Evolutionary conservation across 805 yeast genomes (phyloP), one percentile per base, ranked within the genome.

Genomic region (Myxozyma udenii): DNA sequence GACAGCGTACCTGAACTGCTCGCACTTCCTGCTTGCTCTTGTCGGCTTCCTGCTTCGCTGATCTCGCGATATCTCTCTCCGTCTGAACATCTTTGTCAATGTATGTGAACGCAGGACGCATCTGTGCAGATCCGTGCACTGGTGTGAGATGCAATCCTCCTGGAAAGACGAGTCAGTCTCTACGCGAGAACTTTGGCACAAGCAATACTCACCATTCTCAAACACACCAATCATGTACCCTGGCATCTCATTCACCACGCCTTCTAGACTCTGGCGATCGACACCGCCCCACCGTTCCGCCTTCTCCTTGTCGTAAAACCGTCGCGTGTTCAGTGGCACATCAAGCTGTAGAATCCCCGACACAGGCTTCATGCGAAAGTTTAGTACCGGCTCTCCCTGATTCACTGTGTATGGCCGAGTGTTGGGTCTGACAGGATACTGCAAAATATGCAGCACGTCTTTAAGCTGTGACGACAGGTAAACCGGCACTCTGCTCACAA

Each of bases 61-160:
- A 50, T 64, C 68, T 57, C 61, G 73, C 50, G 53, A 71, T 48
- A 62, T 74, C 71, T 50, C 73, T 76, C 48, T 70, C 75, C 50
- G 71, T 71, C 51, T 75, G 79, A 3, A 56, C 50, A 48, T 75
- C 70, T 37, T 76, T 81, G 65, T 89, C 95, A 39, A 89, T 80
- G 64, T 90, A 87, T 58, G 77, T 78, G 70, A 93, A 87, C 61
- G 78, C 78, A 2, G 97, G 93, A 60, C 96, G 77, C 54, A 93
- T 67, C 67, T 91, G 97, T 0, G 84, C 79, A 0, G 85, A 79
- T 19, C 80, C 75, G 32, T 79, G 77, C 1, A 90, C 73, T 1
- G 91, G 86, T 1, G 79, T 68, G 54, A 91, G 66, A 44, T 85
- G 80, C 5, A 88, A 62, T 61, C 76, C 80, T 4, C 50, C 62